phyloP scores from a whole-genome alignment of 2,329 filamentous ascomycete genomes.

The Cladophialophora bantiana region DNA sequence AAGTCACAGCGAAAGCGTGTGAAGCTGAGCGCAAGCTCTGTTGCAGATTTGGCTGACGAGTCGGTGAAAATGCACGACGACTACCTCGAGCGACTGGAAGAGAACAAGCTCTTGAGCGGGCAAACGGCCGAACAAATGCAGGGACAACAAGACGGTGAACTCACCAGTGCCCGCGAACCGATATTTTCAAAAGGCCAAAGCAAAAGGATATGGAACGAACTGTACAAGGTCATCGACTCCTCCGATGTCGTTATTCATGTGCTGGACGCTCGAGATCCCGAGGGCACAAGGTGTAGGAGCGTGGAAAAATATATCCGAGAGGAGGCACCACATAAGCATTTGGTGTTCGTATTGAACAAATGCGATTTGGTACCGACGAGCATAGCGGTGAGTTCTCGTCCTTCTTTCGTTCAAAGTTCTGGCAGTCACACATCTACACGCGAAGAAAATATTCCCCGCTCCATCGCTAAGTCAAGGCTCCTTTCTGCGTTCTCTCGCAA shows the following conservation, averaged over 20 bases:
- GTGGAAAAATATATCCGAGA: conserved; percentile 93
- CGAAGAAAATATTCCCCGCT: conserved; percentile 38
- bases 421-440: conserved; percentile 3
- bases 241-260: conserved; percentile 95
- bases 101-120: conserved; percentile 77
- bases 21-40: conserved; percentile 81
- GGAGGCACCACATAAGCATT: conserved; percentile 94
- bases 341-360: conserved; percentile 90
- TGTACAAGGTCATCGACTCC: conserved; percentile 94
- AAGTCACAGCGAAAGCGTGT: conserved; percentile 93
- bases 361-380: conserved; percentile 90
- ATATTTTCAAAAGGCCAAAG: conserved; percentile 95
- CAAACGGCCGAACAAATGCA: conserved; percentile 57
- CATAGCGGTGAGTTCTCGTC: conserved; percentile 81
- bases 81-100: conserved; percentile 81
- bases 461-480: conserved; percentile 87
- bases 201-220: conserved; percentile 96
- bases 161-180: conserved; percentile 75
- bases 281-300: conserved; percentile 87
- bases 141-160: conserved; percentile 55
- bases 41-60: conserved; percentile 81
- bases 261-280: conserved; percentile 86
- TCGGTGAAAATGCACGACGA: conserved; percentile 80
- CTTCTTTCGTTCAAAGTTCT: conserved; percentile 15
- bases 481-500: conserved; percentile 67